These are phyloP conservation scores for Curvularia hawaiiensis DNA, from an alignment of 2,329 filamentous ascomycete species.

Conservation along the genomic window DNA sequence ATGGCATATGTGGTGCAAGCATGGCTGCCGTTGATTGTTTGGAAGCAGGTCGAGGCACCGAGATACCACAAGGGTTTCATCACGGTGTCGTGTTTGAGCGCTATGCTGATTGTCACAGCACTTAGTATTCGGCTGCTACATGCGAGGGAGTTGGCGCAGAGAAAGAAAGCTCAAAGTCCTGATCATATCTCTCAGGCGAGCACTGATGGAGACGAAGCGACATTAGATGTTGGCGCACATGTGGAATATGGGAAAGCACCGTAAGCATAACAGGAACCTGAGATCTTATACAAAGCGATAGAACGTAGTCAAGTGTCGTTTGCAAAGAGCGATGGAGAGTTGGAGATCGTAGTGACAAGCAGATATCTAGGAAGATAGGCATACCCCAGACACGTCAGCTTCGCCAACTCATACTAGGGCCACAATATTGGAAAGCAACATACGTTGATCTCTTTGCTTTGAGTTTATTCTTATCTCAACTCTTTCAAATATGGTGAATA, in stretches of 20 bases:
- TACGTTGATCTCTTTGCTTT: too few relatives aligned
- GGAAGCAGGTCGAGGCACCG: conserved; percentile 68
- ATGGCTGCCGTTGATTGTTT: conserved; percentile 70
- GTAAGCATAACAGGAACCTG: background rate
- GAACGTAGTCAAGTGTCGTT: background rate
- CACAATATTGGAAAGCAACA: too few relatives aligned
- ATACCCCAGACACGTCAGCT: background rate
- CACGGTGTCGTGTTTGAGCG: conserved; percentile 45
- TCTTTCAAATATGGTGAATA: background rate
- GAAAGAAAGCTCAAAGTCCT: background rate
- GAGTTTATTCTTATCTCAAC: background rate
- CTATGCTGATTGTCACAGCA: conserved; percentile 55
- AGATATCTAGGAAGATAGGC: background rate
- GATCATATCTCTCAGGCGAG: background rate
- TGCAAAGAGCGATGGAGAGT: background rate
- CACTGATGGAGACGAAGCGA: background rate
- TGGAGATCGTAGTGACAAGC: background rate
- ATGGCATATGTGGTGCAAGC: conserved; percentile 72
- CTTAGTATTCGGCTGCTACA: conserved; percentile 55
- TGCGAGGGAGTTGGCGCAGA: conserved; percentile 44
- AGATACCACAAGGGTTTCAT: conserved; percentile 65
- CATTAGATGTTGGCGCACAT: background rate
- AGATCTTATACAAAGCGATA: background rate
- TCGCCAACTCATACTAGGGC: background rate
- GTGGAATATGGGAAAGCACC: background rate